Conservation (phyloP, 2,329 filamentous ascomycete species). For the Exserohilum turcica region DNA sequence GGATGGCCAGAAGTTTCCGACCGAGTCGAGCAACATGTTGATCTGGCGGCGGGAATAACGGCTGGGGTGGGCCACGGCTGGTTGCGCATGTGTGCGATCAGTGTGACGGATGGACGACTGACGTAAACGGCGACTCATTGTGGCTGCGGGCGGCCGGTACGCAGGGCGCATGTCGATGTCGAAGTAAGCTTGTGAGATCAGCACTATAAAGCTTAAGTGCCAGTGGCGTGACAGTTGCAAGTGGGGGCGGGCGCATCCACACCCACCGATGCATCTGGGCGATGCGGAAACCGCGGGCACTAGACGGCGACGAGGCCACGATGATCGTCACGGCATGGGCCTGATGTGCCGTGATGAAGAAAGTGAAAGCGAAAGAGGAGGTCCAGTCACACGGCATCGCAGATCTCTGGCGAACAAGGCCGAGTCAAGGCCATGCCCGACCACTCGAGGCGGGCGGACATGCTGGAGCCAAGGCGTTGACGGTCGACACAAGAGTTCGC, state of each 20-base stretch:
- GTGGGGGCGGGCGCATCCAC: too few relatives aligned
- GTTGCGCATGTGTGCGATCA: not conserved
- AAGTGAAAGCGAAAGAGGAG: too few relatives aligned
- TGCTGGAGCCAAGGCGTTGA: too few relatives aligned
- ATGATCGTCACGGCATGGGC: not conserved
- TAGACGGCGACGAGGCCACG: not conserved
- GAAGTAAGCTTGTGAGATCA: conserved; percentile 14
- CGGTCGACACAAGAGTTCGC: too few relatives aligned
- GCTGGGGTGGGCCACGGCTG: too few relatives aligned
- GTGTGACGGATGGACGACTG: not conserved
- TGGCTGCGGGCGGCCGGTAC: not conserved
- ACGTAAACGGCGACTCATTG: not conserved
- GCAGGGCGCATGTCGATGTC: conserved; percentile 7
- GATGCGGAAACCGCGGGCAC: conserved; percentile 7
- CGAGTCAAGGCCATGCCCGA: not conserved
- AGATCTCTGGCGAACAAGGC: not conserved
- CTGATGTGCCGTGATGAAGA: too few relatives aligned
- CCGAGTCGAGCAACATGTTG: not conserved
- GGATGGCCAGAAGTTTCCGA: not conserved
- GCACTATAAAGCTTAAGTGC: conserved; percentile 16
- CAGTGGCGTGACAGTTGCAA: not conserved
- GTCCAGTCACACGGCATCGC: not conserved
- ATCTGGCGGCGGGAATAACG: conserved; percentile 1
- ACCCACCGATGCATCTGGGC: not conserved
- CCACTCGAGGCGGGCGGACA: not conserved